These are phyloP conservation scores for Zygoascus flipseniorum DNA, from an alignment of 805 yeast genomes.

Conservation along the genomic window DNA sequence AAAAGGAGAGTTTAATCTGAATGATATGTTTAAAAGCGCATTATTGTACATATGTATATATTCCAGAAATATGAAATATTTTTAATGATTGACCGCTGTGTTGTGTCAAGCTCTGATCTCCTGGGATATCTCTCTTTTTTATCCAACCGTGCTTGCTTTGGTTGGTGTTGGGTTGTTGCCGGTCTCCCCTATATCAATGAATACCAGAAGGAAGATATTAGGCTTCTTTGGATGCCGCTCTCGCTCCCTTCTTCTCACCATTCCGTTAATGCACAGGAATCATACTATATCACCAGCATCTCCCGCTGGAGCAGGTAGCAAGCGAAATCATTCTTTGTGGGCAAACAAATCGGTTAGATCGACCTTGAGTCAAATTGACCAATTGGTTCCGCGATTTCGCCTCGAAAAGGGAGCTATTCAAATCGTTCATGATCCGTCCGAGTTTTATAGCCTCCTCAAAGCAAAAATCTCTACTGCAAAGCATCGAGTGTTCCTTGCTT, in stretches of 20 bases:
- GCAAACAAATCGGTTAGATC: conserved; percentile 16
- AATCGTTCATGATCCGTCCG: conserved; percentile 55
- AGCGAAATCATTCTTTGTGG: background rate
- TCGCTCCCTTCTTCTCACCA: background rate
- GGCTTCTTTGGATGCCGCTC: background rate
- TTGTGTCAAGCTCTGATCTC: too few relatives aligned
- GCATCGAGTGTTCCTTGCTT: conserved; percentile 65
- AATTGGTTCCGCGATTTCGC: conserved; percentile 60
- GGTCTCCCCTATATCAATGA: too few relatives aligned
- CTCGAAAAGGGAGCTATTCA: conserved; percentile 48
- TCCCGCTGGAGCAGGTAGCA: background rate
- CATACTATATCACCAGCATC: background rate
- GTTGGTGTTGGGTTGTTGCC: too few relatives aligned
- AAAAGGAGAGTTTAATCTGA: conserved; percentile 37
- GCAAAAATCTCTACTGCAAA: conserved; percentile 54
- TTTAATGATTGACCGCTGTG: too few relatives aligned
- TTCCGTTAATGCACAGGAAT: background rate
- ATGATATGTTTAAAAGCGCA: background rate
- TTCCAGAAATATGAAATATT: background rate
- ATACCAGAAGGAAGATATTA: background rate
- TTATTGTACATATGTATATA: background rate
- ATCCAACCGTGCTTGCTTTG: too few relatives aligned
- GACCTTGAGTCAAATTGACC: conserved; percentile 41
- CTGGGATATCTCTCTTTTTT: too few relatives aligned
- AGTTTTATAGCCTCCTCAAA: conserved; percentile 60